phyloP scores from a whole-genome alignment of 495 filamentous ascomycete species.

The Neurospora sp. region DNA sequence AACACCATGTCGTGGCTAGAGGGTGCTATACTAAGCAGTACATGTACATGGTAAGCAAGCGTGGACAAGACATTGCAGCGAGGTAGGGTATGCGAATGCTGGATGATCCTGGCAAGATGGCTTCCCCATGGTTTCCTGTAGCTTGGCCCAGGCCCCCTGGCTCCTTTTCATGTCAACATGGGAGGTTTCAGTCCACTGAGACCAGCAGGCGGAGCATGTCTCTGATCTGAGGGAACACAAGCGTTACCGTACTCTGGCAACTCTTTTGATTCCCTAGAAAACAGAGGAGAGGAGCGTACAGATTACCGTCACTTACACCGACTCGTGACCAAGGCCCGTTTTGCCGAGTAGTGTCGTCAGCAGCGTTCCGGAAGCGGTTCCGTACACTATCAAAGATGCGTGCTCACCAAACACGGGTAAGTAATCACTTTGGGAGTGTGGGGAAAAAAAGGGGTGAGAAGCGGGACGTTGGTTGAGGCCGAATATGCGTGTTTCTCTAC shows the following conservation, averaged over 20 bases:
- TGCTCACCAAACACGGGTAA: not conserved
- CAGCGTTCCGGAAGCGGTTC: not conserved
- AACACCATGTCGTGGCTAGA: not conserved
- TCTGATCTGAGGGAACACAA: not conserved
- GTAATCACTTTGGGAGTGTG: not conserved
- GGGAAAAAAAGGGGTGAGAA: not conserved
- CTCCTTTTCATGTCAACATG: not conserved
- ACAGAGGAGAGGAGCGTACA: not conserved
- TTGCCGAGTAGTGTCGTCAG: not conserved
- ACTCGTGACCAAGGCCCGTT: not conserved
- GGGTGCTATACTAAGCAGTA: not conserved
- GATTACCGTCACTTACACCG: not conserved
- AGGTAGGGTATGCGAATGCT: not conserved
- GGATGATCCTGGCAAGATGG: not conserved
- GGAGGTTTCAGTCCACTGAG: not conserved
- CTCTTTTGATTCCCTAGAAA: not conserved
- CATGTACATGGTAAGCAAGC: not conserved
- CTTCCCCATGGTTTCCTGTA: not conserved
- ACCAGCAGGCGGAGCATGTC: not conserved
- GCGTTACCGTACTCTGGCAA: not conserved
- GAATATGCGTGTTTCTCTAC: not conserved
- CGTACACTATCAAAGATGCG: not conserved
- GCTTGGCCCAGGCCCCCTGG: not conserved
- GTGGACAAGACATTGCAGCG: not conserved
- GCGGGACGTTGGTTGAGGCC: not conserved